Conservation (phyloP, 2,329 filamentous ascomycete genomes). For the Fusarium camptoceras region DNA sequence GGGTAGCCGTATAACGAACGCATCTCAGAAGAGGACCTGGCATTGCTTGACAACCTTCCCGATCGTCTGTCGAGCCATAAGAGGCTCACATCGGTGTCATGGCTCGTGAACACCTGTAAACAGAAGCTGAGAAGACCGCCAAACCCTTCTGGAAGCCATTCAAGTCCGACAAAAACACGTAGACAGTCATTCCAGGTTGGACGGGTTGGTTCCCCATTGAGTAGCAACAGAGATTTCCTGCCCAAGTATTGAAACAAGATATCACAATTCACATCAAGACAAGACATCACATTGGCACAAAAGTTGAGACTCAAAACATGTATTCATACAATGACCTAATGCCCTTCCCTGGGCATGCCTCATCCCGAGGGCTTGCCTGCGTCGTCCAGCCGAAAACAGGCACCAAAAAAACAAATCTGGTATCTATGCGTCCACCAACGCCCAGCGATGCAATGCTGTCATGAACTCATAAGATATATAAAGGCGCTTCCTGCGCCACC, state of each 20-base stretch:
- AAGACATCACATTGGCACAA: not conserved
- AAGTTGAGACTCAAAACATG: not conserved
- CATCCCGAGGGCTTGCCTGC: constrained; percentile 29
- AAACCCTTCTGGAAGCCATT: not conserved
- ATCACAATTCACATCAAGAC: not conserved
- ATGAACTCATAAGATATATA: constrained; percentile 24
- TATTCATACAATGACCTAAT: not conserved
- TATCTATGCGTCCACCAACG: constrained; percentile 42
- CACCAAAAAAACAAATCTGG: constrained; percentile 27
- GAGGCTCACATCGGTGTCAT: no score
- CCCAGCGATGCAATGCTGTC: constrained; percentile 28
- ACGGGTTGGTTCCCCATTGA: not conserved
- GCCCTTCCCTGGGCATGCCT: constrained; percentile 10
- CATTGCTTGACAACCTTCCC: no score
- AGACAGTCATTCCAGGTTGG: not conserved
- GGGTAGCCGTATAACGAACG: no score
- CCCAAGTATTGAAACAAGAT: not conserved
- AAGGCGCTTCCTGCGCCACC: constrained; percentile 30
- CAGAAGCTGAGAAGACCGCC: not conserved
- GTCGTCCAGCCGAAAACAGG: constrained; percentile 29
- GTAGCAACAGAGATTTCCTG: fast-evolving
- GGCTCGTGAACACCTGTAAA: not conserved
- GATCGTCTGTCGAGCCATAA: no score
- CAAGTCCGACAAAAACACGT: not conserved
- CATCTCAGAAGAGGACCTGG: no score